Base-by-base conservation (phyloP, 2,329 filamentous ascomycete genomes). In the Teratosphaeriaceae sp. region DNA sequence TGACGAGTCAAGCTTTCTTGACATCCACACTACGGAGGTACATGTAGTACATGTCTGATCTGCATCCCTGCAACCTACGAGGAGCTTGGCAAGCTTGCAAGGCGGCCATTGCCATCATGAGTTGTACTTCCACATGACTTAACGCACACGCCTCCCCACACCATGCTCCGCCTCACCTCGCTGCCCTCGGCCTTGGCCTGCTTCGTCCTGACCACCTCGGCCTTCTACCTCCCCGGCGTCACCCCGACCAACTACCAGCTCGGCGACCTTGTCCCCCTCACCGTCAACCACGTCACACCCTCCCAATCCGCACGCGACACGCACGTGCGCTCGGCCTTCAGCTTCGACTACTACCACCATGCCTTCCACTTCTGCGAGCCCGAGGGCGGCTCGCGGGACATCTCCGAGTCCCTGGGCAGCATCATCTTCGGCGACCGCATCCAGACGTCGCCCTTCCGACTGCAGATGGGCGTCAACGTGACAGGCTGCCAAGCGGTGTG, bases 341-440 rank as follows among this genome's bases (percentile, higher is more conserved):
- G 90, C 3, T 98, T 86, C 74, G 90, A 97, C 68, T 97, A 98
- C 73, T 98, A 98, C 64, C 81, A 92, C 57, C 78, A 82, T 5
- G 77, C 77, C 3, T 94, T 98, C 67, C 81, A 85, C 60, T 95
- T 96, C 72, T 98, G 92, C 67, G 70, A 77, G 55, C 92, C 90
- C 2, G 70, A 84, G 43, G 81, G 74, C 47, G 87, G 87, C 2
- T 82, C 88, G 7, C 66, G 89, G 62, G 78, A 85, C 70, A 80
- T 94, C 18, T 82, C 86, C 30, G 92, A 96, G 69, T 92, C 86
- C 51, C 67, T 98, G 50, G 92, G 92, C 19, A 96, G 90, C 72
- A 98, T 98, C 61, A 69, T 98, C 40, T 98, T 98, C 57, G 92
- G 92, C 54, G 92, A 98, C 68, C 80, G 92, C 44, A 98, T 98